phyloP scores from a whole-genome alignment of 2,329 filamentous ascomycete genomes.

The Fusarium bactridioides region DNA sequence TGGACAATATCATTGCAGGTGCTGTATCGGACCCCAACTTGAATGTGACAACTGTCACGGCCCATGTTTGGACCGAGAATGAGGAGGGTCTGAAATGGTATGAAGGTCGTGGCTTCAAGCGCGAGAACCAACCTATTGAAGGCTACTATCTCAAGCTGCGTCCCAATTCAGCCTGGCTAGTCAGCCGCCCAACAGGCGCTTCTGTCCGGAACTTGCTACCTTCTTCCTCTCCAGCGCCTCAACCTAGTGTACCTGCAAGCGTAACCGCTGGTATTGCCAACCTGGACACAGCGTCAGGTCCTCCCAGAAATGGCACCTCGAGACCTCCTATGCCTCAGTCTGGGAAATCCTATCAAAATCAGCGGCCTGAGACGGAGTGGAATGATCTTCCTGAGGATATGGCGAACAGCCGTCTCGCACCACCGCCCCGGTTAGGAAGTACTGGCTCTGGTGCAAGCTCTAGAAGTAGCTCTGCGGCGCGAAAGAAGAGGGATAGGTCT shows the following conservation, averaged over 20 bases:
- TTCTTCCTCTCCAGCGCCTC: slow-evolving; percentile 26
- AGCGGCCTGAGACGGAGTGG: slow-evolving; percentile 68
- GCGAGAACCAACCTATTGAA: slow-evolving; percentile 56
- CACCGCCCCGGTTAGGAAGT: slow-evolving; percentile 44
- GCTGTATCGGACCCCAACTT: slow-evolving; percentile 47
- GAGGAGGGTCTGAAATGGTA: slow-evolving; percentile 71
- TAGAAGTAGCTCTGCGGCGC: slow-evolving; percentile 61
- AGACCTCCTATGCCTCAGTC: slow-evolving; percentile 39
- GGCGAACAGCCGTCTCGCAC: slow-evolving; percentile 48
- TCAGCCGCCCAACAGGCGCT: slow-evolving; percentile 55
- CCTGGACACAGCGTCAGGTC: slow-evolving; percentile 41
- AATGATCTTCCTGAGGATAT: slow-evolving; percentile 72
- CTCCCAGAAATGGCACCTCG: slow-evolving; percentile 31
- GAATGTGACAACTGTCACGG: slow-evolving; percentile 59
- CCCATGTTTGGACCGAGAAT: slow-evolving; percentile 75
- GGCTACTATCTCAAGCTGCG: slow-evolving; percentile 70
- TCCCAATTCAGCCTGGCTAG: slow-evolving; percentile 68
- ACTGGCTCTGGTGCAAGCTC: slow-evolving; percentile 57
- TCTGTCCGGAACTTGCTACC: slow-evolving; percentile 36
- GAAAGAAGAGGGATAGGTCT: slow-evolving; percentile 67
- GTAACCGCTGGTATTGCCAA: slow-evolving; percentile 46
- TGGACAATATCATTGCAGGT: slow-evolving; percentile 60
- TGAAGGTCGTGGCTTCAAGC: slow-evolving; percentile 62
- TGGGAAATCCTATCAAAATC: slow-evolving; percentile 65
- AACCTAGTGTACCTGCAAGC: slow-evolving; percentile 33